Conservation (phyloP, 495 filamentous ascomycete species). For the Parmelia sp. region DNA sequence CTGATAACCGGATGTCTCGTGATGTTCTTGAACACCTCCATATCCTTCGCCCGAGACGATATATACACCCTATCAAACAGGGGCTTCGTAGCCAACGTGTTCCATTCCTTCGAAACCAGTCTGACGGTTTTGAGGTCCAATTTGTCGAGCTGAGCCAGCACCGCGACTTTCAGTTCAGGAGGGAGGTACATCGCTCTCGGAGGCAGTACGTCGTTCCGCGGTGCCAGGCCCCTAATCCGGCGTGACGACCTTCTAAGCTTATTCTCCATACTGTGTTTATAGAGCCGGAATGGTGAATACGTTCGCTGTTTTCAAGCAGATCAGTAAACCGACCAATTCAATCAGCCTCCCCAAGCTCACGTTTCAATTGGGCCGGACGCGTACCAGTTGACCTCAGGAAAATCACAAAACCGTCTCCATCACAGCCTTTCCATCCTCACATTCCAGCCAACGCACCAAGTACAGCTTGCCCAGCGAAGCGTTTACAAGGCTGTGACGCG, state of each 20-base stretch:
- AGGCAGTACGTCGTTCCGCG: background rate
- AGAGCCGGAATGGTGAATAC: background rate
- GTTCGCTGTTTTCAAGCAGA: no score
- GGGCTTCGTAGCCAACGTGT: background rate
- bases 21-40: background rate
- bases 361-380: no score
- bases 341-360: no score
- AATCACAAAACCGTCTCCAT: no score
- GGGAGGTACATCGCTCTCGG: background rate
- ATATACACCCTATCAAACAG: conserved; percentile 15
- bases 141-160: conserved; percentile 5
- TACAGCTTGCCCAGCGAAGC: no score
- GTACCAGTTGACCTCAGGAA: no score
- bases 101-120: conserved; percentile 10
- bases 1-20: background rate
- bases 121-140: conserved; percentile 9
- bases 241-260: background rate
- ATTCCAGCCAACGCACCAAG: no score
- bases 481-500: no score
- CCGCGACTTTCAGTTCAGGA: background rate
- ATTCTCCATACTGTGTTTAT: background rate
- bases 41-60: background rate
- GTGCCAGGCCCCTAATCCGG: background rate
- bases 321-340: no score
- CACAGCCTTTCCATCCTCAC: no score